These are phyloP conservation scores for Dillenia suffruticosa DNA, from an alignment of 164 flowering plant genomes.

Conservation along the genomic window DNA sequence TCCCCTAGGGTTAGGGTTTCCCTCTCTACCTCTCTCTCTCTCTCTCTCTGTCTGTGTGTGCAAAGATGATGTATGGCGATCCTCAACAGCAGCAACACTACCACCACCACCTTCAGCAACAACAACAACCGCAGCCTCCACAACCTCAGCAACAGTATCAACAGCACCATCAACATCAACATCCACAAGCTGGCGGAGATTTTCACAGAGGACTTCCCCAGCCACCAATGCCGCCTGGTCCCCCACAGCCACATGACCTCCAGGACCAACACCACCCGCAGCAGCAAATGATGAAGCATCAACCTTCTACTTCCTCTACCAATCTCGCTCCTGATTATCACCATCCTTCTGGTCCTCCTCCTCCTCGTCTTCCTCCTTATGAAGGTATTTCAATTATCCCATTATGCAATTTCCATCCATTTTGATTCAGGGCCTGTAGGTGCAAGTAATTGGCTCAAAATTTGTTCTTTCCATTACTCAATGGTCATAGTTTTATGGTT, in stretches of 20 bases:
- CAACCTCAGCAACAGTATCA: slow-evolving; percentile 19
- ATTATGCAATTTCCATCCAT: not conserved
- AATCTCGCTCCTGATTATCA: slow-evolving; percentile 48
- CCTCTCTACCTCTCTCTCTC: not conserved
- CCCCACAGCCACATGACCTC: slow-evolving; percentile 6
- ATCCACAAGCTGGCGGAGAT: slow-evolving; percentile 24
- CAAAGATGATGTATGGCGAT: slow-evolving; percentile 48
- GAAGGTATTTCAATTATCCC: slow-evolving; percentile 33
- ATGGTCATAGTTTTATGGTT: too few species aligned
- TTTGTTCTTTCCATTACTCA: not conserved
- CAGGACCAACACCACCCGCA: not conserved
- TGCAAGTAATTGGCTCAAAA: not conserved
- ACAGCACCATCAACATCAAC: slow-evolving; percentile 14
- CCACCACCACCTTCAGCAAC: slow-evolving; percentile 16
- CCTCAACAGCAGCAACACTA: slow-evolving; percentile 38
- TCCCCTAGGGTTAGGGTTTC: not conserved
- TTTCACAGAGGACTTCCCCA: slow-evolving; percentile 46
- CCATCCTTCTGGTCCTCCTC: slow-evolving; percentile 28
- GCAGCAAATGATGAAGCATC: slow-evolving; percentile 43
- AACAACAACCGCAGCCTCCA: slow-evolving; percentile 23
- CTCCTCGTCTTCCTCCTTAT: slow-evolving; percentile 31
- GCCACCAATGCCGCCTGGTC: slow-evolving; percentile 4
- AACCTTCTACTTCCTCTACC: slow-evolving; percentile 64
- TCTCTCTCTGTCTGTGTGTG: not conserved
- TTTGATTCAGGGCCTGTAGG: too few species aligned